Percentiles rank a stretch among this genome's conserved stretches.
phyloP scores from a whole-genome alignment of 306 rosid genomes.

The Cajanus cajan region DNA sequence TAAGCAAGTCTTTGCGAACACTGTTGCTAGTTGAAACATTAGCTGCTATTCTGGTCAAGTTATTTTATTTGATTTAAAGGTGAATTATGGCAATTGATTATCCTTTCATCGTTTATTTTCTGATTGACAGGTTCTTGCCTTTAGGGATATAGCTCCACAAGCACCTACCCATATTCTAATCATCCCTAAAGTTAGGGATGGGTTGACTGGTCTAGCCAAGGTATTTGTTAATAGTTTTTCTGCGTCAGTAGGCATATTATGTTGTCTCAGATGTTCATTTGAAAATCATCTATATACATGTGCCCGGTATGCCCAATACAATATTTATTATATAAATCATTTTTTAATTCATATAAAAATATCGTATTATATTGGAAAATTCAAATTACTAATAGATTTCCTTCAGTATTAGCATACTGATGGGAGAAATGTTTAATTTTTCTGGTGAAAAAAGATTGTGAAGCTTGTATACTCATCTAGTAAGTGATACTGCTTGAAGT shows the following conservation, averaged over 20 bases:
- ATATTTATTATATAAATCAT: background rate
- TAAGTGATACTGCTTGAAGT: background rate
- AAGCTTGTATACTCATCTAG: background rate
- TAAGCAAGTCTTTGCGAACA: background rate
- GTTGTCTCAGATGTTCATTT: background rate
- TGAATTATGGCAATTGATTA: background rate
- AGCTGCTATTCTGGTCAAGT: background rate
- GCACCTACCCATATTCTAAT: constrained; percentile 78
- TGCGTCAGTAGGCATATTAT: background rate
- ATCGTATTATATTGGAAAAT: background rate
- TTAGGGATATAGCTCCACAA: constrained; percentile 79
- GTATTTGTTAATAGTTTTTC: constrained; percentile 34
- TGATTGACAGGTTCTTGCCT: constrained; percentile 72
- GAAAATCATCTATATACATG: background rate
- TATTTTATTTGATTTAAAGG: background rate
- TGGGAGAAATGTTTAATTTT: background rate
- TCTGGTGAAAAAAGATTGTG: background rate
- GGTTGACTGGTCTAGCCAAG: constrained; percentile 73
- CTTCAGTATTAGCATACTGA: background rate
- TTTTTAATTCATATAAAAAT: background rate
- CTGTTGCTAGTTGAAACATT: background rate
- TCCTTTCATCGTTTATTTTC: background rate
- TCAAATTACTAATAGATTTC: background rate
- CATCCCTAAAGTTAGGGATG: constrained; percentile 79
- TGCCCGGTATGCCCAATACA: background rate